Evolutionary conservation across 2,329 filamentous ascomycete species (phyloP), one percentile per base, ranked within the genome.

Genomic region (Beauveria varroae): DNA sequence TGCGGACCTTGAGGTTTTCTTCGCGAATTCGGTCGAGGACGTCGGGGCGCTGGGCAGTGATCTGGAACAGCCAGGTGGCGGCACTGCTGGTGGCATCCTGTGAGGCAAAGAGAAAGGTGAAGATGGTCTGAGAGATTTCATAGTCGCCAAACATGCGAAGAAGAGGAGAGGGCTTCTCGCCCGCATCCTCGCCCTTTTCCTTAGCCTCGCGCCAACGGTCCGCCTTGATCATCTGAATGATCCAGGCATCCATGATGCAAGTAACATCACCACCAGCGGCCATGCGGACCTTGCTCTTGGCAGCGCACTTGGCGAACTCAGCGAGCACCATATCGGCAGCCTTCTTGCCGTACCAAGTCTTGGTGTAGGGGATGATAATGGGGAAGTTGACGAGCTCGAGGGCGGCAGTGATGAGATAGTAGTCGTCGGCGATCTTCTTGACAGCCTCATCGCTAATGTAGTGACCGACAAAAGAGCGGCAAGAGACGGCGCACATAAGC

Each of bases 361-460:
- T 93, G 72, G 93, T 97, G 81, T 85, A 98, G 44, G 93, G 93
- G 46, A 98, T 77, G 72, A 98, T 97, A 76, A 98, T 89, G 63
- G 95, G 93, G 80, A 98, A 96, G 81, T 98, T 98, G 81, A 99
- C 95, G 52, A 98, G 84, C 76, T 99, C 95, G 67, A 98, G 85
- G 24, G 95, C 95, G 62, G 90, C 93, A 16, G 95, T 98, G 72
- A 98, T 96, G 66, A 93, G 85, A 77, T 96, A 98, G 79, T 96
- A 99, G 77, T 98, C 93, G 75, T 96, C 89, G 64, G 93, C 89
- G 66, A 98, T 95, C 80, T 90, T 93, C 83, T 96, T 93, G 70
- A 98, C 87, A 54, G 89, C 86, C 73, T 91, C 89, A 63, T 96
- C 90, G 51, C 88, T 87, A 75, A 97, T 93, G 79, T 98, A 98